Base-by-base conservation (phyloP, 768 basidiomycete species). In the Brasilioporus rufonigricans region DNA sequence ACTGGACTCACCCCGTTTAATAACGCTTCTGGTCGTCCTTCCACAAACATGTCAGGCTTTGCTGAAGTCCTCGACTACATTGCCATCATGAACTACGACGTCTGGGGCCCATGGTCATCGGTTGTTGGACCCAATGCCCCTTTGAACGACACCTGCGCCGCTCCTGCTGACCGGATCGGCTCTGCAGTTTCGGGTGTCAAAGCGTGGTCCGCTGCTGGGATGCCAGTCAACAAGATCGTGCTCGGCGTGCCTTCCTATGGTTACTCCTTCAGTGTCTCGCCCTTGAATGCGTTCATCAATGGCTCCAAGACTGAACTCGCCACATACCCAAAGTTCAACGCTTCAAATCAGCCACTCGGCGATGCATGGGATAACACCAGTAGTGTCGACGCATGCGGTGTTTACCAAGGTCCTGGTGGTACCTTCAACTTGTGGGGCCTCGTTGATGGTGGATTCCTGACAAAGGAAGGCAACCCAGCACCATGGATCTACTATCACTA, bases 241-340 rank as follows among this genome's bases (percentile, higher is more conserved):
- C 81, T 97, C 9, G 93, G 90, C 44, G 83, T 95, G 2, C 82
- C 92, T 11, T 72, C 86, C 4, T 95, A 91, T 71, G 92, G 92
- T 0, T 90, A 91, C 69, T 84, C 90, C 11, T 94, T 78, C 74
- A 58, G 56, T 10, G 76, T 81, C 36, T 63, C 77, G 7, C 44
- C 66, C 5, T 61, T 56, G 11, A 61, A 71, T 27, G 82, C 82
- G 0, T 63, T 79, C 55, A 56, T 64, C 4, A 51, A 63, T 26
- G 65, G 62, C 13, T 73, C 77, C 18, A 38, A 56, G 5, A 73
- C 64, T 18, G 65, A 63, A n/a, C 69, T 86, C 6, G 71, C 66
- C 10, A 36, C 75, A 18, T 85, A 80, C 66, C 81, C 85, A 0
- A 48, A 67, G 11, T 90, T 83, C 64, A 66, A 81, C 48, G 61